Evolutionary conservation across 2,329 filamentous ascomycete species (phyloP).

Genomic region (Neofusicoccum laricinum): DNA sequence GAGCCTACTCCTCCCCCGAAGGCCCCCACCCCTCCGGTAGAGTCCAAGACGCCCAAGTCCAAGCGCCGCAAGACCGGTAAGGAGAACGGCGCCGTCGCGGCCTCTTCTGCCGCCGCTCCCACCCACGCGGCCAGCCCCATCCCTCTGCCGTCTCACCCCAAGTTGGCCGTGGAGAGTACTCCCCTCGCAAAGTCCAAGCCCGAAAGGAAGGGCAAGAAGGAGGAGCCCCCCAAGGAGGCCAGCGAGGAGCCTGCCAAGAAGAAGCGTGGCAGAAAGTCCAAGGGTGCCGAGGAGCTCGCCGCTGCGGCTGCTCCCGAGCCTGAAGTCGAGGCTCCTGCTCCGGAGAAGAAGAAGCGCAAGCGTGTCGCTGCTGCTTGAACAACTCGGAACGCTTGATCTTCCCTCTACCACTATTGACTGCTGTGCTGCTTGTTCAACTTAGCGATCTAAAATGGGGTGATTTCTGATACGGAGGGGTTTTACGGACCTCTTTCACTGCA

Average conservation of each 20-base stretch:
- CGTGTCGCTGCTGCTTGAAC: not conserved
- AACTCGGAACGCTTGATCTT: no score
- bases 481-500: no score
- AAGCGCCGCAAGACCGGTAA: slow-evolving; percentile 17
- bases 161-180: slow-evolving; percentile 1
- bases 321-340: not conserved
- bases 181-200: not conserved
- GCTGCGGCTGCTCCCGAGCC: not conserved
- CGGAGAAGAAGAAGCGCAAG: slow-evolving; percentile 18
- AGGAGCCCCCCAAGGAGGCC: not conserved
- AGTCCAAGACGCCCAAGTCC: slow-evolving; percentile 16
- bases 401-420: no score
- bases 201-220: slow-evolving; percentile 2
- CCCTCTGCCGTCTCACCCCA: slow-evolving; percentile 7
- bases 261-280: slow-evolving; percentile 16
- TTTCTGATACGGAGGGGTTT: not conserved
- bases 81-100: slow-evolving; percentile 5
- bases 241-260: slow-evolving; percentile 12
- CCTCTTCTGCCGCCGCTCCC: slow-evolving; percentile 5
- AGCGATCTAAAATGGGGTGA: not conserved
- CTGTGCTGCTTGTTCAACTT: not conserved
- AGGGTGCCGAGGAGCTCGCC: slow-evolving; percentile 7
- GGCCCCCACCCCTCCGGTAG: slow-evolving; percentile 12
- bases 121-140: slow-evolving; percentile 9
- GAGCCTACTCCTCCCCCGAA: slow-evolving; percentile 12